Evolutionary conservation across 2,329 filamentous ascomycete genomes (phyloP), one percentile per base, ranked within the genome.

Genomic region (Xylariales sp.): DNA sequence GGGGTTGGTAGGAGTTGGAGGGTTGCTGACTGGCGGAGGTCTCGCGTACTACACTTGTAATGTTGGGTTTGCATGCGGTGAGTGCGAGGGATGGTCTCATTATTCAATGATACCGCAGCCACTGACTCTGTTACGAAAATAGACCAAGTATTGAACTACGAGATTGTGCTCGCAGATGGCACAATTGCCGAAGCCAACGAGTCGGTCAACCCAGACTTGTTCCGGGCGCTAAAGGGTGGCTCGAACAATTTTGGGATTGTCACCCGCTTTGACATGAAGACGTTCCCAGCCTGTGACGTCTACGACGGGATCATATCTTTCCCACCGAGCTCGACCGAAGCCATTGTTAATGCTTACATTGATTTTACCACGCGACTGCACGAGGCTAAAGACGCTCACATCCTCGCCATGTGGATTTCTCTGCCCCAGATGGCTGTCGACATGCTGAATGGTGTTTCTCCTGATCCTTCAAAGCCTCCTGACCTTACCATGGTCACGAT

Each of bases 61-160:
- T 1, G 51, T 62, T 29, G 70, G 71, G 4, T 65, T 65, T 38
- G 63, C 56, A 14, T 68, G 63, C 36, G 58, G 66, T 37, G 59
- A 27, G 53, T 66, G 13, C 43, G 58, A 5, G 52, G 55, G 30
- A 11, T 10, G 14, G 16, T 15, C 8, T 11, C 17, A 5, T 15
- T 13, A 5, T 8, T 1, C 15, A 12, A 28, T n/a, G 6, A 14
- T 4, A 12, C 5, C 27, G 7, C 11, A 29, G 10, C 30, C 14
- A 38, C 13, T 29, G 14, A n/a, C 5, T 12, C 3, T n/a, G n/a
- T n/a, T n/a, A n/a, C n/a, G n/a, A n/a, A n/a, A n/a, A 25, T 13
- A 37, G 40, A 41, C 15, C 29, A 41, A 37, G 35, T 41, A 2
- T 33, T 41, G n/a, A 41, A 41, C 21, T 41, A 40, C 13, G 29